Conservation (phyloP, 495 filamentous ascomycete genomes). For the Penicillium longicatenatum region DNA sequence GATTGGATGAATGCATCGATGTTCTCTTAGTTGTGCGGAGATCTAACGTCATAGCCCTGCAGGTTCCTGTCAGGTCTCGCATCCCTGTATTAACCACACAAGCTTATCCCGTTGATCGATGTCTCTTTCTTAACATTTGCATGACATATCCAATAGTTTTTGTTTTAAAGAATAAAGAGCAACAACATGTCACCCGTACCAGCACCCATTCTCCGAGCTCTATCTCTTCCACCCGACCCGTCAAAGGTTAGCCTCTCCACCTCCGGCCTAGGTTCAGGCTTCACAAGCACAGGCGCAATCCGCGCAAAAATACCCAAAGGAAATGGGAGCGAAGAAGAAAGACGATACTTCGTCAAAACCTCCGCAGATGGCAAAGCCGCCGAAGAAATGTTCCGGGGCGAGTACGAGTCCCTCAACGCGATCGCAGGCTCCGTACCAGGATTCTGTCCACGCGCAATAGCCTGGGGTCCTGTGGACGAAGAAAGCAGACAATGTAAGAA, state of each 20-base stretch:
- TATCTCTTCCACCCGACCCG: conserved; percentile 59
- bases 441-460: conserved; percentile 72
- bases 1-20: neutral
- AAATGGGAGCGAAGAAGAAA: conserved; percentile 48
- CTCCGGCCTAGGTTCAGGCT: conserved; percentile 68
- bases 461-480: conserved; percentile 62
- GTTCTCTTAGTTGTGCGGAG: conserved; percentile 8
- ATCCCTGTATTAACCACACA: conserved; percentile 3
- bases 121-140: neutral
- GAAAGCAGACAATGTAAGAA: conserved; percentile 36
- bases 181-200: conserved; percentile 47
- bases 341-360: conserved; percentile 81
- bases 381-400: conserved; percentile 80
- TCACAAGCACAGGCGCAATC: conserved; percentile 73
- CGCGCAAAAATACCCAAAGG: conserved; percentile 43
- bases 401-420: conserved; percentile 81
- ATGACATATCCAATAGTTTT: too few species aligned
- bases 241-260: conserved; percentile 56
- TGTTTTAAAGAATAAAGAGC: neutral
- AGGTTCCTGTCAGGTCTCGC: conserved; percentile 1
- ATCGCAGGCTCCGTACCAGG: conserved; percentile 69
- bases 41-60: conserved; percentile 25
- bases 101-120: neutral
- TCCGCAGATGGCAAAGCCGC: conserved; percentile 59
- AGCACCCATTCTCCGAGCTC: conserved; percentile 59